A percentile compares a stretch with the other conserved stretches of the same genome.
phyloP scores from a whole-genome alignment of 2,329 filamentous ascomycete genomes.

The Aspergillus sp. region DNA sequence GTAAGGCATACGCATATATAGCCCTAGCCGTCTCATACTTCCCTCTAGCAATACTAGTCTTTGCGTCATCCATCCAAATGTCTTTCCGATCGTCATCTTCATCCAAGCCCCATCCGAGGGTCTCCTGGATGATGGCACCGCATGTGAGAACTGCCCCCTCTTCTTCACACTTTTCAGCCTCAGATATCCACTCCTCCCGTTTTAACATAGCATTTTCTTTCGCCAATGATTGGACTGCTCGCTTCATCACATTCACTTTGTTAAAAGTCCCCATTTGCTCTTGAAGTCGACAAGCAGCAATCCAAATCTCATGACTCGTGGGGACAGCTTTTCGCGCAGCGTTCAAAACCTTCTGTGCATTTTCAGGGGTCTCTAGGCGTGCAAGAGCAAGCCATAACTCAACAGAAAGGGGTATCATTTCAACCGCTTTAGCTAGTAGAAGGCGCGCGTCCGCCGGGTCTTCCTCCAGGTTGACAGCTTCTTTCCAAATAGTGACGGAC shows the following conservation, averaged over 20 bases:
- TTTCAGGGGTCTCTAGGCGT: slow-evolving; percentile 81
- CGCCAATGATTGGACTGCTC: slow-evolving; percentile 81
- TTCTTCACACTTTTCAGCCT: slow-evolving; percentile 92
- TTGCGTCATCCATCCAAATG: slow-evolving; percentile 93
- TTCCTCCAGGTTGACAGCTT: slow-evolving; percentile 92
- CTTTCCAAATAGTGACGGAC: slow-evolving; percentile 97
- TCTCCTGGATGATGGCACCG: slow-evolving; percentile 85
- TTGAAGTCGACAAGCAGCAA: slow-evolving; percentile 86
- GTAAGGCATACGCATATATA: slow-evolving; percentile 87
- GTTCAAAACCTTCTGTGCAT: slow-evolving; percentile 93
- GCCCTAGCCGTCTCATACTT: slow-evolving; percentile 88
- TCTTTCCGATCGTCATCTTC: slow-evolving; percentile 96
- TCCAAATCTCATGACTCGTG: slow-evolving; percentile 94
- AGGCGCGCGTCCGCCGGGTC: slow-evolving; percentile 83
- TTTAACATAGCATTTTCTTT: slow-evolving; percentile 96
- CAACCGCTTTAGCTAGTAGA: slow-evolving; percentile 88
- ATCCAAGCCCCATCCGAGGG: slow-evolving; percentile 87
- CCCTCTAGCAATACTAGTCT: slow-evolving; percentile 73
- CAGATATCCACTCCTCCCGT: slow-evolving; percentile 92
- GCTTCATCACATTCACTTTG: slow-evolving; percentile 90
- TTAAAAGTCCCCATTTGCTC: slow-evolving; percentile 80
- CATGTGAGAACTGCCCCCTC: slow-evolving; percentile 87
- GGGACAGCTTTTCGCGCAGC: slow-evolving; percentile 91
- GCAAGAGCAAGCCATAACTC: slow-evolving; percentile 95
- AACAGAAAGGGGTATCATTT: slow-evolving; percentile 89